Percentiles rank a stretch among this genome's conserved stretches.
phyloP scores from a whole-genome alignment of 345 rosid genomes.

The Euphorbia pulcherrima region DNA sequence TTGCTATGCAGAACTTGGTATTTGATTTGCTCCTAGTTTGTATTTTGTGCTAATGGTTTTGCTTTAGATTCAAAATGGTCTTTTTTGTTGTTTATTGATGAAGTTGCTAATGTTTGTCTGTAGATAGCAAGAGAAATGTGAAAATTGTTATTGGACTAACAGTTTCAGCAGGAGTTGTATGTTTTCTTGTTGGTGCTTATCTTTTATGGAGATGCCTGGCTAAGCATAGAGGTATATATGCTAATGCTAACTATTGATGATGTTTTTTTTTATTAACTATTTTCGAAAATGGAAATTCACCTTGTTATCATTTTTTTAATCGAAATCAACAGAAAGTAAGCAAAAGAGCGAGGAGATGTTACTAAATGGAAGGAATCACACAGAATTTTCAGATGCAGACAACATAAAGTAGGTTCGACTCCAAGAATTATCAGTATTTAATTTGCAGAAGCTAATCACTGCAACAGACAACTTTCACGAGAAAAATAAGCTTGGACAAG shows the following conservation, averaged over 20 bases:
- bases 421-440: constrained; percentile 26
- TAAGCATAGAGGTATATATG: constrained; percentile 23
- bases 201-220: constrained; percentile 12
- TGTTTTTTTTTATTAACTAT: background rate
- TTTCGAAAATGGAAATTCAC: background rate
- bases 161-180: constrained; percentile 5
- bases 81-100: no score
- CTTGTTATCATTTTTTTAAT: background rate
- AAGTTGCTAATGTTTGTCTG: background rate
- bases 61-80: no score
- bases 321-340: constrained; percentile 1
- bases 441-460: constrained; percentile 19
- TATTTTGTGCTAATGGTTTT: background rate
- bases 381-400: background rate
- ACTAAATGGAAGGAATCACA: background rate
- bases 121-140: constrained; percentile 10
- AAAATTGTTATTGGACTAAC: constrained; percentile 1
- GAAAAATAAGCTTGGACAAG: constrained; percentile 33
- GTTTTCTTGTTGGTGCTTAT: background rate
- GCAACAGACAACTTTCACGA: constrained; percentile 30
- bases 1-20: constrained; percentile 44
- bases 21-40: background rate
- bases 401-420: constrained; percentile 8
- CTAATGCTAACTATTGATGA: no score
- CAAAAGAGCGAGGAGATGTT: background rate